Percentiles rank a stretch among this genome's conserved stretches.
phyloP scores from a whole-genome alignment of 768 basidiomycete species.

The Cytidiella melzeri region DNA sequence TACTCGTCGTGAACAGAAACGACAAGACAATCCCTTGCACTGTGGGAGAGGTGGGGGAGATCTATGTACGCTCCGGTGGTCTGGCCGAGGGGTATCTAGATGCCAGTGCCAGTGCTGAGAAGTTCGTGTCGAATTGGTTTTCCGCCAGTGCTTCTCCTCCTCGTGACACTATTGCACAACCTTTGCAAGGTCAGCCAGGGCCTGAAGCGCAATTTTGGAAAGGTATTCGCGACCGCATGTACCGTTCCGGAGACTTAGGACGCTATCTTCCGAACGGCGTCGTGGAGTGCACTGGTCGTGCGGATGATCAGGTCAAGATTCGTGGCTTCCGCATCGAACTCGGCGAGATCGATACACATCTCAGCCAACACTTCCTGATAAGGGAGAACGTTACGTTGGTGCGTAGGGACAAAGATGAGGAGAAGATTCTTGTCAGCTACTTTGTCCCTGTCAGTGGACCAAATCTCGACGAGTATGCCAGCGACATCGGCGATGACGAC shows the following conservation, averaged over 20 bases:
- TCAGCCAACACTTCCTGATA: slow-evolving; percentile 87
- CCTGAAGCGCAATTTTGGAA: slow-evolving; percentile 85
- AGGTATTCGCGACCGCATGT: slow-evolving; percentile 95
- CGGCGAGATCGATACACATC: slow-evolving; percentile 95
- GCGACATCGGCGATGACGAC: slow-evolving; percentile 50
- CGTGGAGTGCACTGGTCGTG: slow-evolving; percentile 95
- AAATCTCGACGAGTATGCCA: slow-evolving; percentile 61
- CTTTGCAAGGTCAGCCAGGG: slow-evolving; percentile 43
- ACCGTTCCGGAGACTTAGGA: slow-evolving; percentile 94
- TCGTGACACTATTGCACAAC: slow-evolving; percentile 69
- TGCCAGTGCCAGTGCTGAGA: slow-evolving; percentile 72
- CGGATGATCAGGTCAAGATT: slow-evolving; percentile 99
- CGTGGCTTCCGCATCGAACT: slow-evolving; percentile 98
- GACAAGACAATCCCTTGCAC: slow-evolving; percentile 84
- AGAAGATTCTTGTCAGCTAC: slow-evolving; percentile 97
- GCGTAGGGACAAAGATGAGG: slow-evolving; percentile 95
- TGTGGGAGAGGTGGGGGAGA: slow-evolving; percentile 96
- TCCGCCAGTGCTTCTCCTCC: slow-evolving; percentile 38
- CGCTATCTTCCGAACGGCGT: slow-evolving; percentile 88
- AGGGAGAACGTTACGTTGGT: slow-evolving; percentile 99
- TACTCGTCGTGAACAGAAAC: slow-evolving; percentile 89
- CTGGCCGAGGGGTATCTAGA: slow-evolving; percentile 94
- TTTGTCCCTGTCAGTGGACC: slow-evolving; percentile 83
- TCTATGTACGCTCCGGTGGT: slow-evolving; percentile 95
- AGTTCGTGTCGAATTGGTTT: slow-evolving; percentile 97